Percentiles rank a stretch among this genome's conserved stretches.
phyloP scores from a whole-genome alignment of 805 yeast species.

The Clavispora carvajalis region DNA sequence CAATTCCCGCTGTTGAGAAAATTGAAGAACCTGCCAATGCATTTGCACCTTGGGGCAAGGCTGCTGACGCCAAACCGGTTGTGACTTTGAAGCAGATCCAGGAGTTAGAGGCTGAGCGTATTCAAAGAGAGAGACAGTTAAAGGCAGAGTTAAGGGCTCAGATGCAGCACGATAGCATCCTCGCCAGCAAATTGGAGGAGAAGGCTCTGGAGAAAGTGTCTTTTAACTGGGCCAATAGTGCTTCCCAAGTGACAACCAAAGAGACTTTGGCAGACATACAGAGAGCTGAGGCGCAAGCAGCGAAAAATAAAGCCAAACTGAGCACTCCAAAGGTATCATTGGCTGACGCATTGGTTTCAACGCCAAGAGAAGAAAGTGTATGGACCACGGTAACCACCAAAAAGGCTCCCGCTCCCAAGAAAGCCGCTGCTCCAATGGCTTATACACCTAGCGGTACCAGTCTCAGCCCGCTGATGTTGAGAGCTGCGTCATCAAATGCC shows the following conservation, averaged over 20 bases:
- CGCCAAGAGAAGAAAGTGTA: constrained; percentile 22
- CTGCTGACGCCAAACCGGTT: constrained; percentile 28
- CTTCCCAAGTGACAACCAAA: constrained; percentile 25
- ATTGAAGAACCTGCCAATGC: constrained; percentile 4
- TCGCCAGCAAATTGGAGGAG: constrained; percentile 22
- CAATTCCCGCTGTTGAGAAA: not conserved
- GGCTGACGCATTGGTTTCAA: constrained; percentile 27
- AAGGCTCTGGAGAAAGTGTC: constrained; percentile 21
- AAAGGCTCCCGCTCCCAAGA: constrained; percentile 28
- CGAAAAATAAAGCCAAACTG: constrained; percentile 18
- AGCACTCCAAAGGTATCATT: constrained; percentile 25
- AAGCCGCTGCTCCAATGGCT: constrained; percentile 13
- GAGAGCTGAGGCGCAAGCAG: constrained; percentile 41
- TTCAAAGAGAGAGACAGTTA: constrained; percentile 32
- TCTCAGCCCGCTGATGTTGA: constrained; percentile 28
- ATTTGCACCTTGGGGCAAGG: constrained; percentile 55
- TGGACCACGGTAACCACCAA: constrained; percentile 40
- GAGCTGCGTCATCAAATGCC: constrained; percentile 33
- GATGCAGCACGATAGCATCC: constrained; percentile 22
- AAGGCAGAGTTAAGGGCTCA: constrained; percentile 22
- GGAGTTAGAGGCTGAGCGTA: constrained; percentile 42
- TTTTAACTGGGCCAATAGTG: constrained; percentile 40
- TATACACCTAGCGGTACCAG: constrained; percentile 15
- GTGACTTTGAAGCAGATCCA: constrained; percentile 49
- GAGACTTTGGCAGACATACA: constrained; percentile 60